These are phyloP conservation scores for Zoysia pacifica DNA, from an alignment of 176 grass and related monocot genomes.

Conservation along the genomic window DNA sequence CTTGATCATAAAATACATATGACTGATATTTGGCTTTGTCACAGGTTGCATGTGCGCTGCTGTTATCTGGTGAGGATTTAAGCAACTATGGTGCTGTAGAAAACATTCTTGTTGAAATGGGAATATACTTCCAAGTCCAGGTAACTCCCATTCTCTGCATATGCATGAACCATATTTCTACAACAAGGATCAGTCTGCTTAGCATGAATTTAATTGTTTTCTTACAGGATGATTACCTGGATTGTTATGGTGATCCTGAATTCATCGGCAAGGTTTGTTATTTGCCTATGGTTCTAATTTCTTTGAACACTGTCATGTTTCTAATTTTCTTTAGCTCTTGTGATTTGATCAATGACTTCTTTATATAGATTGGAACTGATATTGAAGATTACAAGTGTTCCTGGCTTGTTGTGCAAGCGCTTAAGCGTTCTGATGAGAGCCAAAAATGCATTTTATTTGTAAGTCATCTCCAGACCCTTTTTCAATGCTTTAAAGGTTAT, in stretches of 20 bases:
- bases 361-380: slow-evolving; percentile 85
- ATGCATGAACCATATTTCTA: slow-evolving; percentile 15
- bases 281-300: slow-evolving; percentile 1
- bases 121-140: slow-evolving; percentile 97
- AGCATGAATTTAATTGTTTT: slow-evolving; percentile 26
- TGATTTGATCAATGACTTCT: slow-evolving; percentile 19
- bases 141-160: slow-evolving; percentile 40
- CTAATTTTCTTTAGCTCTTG: background rate
- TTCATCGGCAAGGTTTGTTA: slow-evolving; percentile 90
- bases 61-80: slow-evolving; percentile 83
- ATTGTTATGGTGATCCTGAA: slow-evolving; percentile 89
- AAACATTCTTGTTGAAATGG: slow-evolving; percentile 94
- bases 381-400: slow-evolving; percentile 99
- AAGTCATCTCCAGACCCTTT: slow-evolving; percentile 34
- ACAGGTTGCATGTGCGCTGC: slow-evolving; percentile 95
- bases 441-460: slow-evolving; percentile 74
- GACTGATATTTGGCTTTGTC: slow-evolving; percentile 32
- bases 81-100: slow-evolving; percentile 73
- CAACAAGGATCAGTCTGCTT: slow-evolving; percentile 26
- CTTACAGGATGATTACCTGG: slow-evolving; percentile 91
- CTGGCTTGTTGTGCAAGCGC: slow-evolving; percentile 97
- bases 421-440: slow-evolving; percentile 57
- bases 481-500: slow-evolving; percentile 2
- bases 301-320: background rate
- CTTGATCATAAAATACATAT: slow-evolving; percentile 14